These are phyloP conservation scores for Aspergillus pseudotamarii DNA, from an alignment of 2,329 filamentous ascomycete genomes.

Conservation along the genomic window DNA sequence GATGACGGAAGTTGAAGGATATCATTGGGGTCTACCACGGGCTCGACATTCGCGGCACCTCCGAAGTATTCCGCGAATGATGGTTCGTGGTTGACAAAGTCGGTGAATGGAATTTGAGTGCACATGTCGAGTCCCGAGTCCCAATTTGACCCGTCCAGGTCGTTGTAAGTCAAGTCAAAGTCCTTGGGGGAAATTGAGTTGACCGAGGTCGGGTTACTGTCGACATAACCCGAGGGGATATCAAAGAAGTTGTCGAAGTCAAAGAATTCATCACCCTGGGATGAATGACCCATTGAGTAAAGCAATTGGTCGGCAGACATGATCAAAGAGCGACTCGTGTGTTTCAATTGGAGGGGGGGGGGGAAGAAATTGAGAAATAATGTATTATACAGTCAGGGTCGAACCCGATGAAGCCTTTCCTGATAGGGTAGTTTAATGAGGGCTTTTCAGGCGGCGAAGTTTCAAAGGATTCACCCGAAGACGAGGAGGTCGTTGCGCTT, in stretches of 20 bases:
- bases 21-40: conserved; percentile 20
- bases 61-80: conserved; percentile 22
- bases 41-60: conserved; percentile 19
- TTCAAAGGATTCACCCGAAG: not conserved
- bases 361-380: not conserved
- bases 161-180: conserved; percentile 28
- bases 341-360: not conserved
- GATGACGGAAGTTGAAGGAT: conserved; percentile 12
- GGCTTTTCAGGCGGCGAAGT: not conserved
- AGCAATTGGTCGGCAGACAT: conserved; percentile 35
- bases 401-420: conserved; percentile 5
- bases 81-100: conserved; percentile 26
- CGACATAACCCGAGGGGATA: conserved; percentile 29
- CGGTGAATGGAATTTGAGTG: conserved; percentile 28
- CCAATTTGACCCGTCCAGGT: conserved; percentile 26
- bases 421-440: conserved; percentile 6
- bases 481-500: conserved; percentile 4
- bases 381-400: conserved; percentile 3
- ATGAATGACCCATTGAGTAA: conserved; percentile 23
- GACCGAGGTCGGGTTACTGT: conserved; percentile 33
- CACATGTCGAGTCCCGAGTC: conserved; percentile 21
- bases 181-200: conserved; percentile 35
- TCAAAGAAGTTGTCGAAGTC: conserved; percentile 41
- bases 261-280: conserved; percentile 31
- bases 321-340: conserved; percentile 4